Evolutionary conservation across 2,329 filamentous ascomycete species (phyloP), one percentile per base, ranked within the genome.

Genomic region (Teratosphaeria pseudoeucalypti): DNA sequence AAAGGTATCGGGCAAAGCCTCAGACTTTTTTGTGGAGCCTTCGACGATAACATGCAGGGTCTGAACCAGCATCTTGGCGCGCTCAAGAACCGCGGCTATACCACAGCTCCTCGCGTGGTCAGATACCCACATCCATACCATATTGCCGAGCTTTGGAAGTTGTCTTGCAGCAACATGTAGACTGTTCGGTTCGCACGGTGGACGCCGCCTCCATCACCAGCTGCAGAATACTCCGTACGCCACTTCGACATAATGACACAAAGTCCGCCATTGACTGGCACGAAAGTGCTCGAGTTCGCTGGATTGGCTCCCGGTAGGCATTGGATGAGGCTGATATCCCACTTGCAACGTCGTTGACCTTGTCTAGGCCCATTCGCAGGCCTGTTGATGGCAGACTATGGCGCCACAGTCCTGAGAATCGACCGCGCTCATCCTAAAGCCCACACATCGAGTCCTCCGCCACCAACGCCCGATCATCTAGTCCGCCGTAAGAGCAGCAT

Each of bases 371-470:
- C 92, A 52, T 96, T 94, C 73, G 88, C 90, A 56, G 91, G 91
- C 67, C 83, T 96, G 70, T 83, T 96, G 56, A 86, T 96, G 62
- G 87, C 92, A 67, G 92, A 96, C 75, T 90, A 90, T 65, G 92
- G 92, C 69, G 92, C 92, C 58, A 85, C 85, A 6, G 89, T 96
- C 67, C 82, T 97, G 16, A 90, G 92, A 68, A 81, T 97, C 74
- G 92, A 97, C 78, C 87, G 79, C 69, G 75, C 78, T 67, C 70
- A 75, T 73, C 70, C 64, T 65, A 58, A 76, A 71, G 58, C 78
- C 26, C 72, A 77, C 58, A 65, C 73, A 16, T 58, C 68, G 12
- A 54, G 26, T 12, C 63, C 67, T 11, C 71, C 71, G 2, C 68
- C 77, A 14, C 73, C 81, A 6, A 86, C 85, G 6, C 66, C 76